These are phyloP conservation scores for Hypoxylon intermedium DNA, from an alignment of 495 filamentous ascomycete genomes.

Conservation along the genomic window DNA sequence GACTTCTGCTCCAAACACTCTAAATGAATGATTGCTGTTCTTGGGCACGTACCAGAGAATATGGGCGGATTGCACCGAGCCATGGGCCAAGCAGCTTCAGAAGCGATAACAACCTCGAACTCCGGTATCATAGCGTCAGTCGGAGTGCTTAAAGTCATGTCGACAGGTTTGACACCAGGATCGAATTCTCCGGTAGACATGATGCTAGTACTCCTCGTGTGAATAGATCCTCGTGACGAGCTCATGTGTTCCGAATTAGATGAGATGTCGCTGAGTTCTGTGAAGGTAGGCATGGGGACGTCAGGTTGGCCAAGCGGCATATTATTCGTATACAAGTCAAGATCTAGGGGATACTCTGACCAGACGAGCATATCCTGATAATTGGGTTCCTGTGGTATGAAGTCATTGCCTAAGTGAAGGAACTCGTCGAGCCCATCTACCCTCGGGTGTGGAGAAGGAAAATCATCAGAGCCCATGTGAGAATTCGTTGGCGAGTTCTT, in stretches of 20 bases:
- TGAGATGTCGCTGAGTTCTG: slow-evolving; percentile 45
- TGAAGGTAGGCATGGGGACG: slow-evolving; percentile 41
- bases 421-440: slow-evolving; percentile 48
- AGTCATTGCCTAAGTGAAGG: slow-evolving; percentile 41
- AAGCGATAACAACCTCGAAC: slow-evolving; percentile 58
- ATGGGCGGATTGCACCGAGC: slow-evolving; percentile 63
- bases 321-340: slow-evolving; percentile 43
- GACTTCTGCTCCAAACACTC: slow-evolving; percentile 65
- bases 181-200: slow-evolving; percentile 51
- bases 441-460: slow-evolving; percentile 45
- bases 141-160: slow-evolving; percentile 34
- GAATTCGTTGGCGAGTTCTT: slow-evolving; percentile 44
- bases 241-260: slow-evolving; percentile 48
- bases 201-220: slow-evolving; percentile 55
- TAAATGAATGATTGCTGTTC: slow-evolving; percentile 64
- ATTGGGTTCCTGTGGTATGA: slow-evolving; percentile 35
- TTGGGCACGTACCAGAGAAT: slow-evolving; percentile 59
- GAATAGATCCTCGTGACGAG: slow-evolving; percentile 51
- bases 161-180: slow-evolving; percentile 39
- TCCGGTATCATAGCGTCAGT: slow-evolving; percentile 50
- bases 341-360: slow-evolving; percentile 44
- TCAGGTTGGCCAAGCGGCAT: slow-evolving; percentile 40
- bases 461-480: slow-evolving; percentile 43
- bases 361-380: slow-evolving; percentile 49
- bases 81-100: slow-evolving; percentile 63